phyloP scores from a whole-genome alignment of 805 yeast genomes.

The Ogataea corticis region DNA sequence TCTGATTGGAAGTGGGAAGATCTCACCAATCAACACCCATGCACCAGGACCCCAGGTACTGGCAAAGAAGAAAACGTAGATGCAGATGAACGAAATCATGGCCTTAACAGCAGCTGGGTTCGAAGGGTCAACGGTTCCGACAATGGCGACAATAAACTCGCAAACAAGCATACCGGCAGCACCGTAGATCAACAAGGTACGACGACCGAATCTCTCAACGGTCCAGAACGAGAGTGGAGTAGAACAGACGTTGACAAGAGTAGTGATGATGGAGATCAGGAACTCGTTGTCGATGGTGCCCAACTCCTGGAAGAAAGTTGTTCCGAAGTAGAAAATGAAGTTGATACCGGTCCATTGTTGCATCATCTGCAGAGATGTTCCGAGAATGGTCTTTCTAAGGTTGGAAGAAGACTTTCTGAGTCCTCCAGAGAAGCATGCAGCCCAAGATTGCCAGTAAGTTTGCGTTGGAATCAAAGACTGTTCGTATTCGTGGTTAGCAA shows the following conservation, averaged over 20 bases:
- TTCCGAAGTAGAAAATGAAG: conserved; percentile 74
- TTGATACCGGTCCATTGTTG: conserved; percentile 81
- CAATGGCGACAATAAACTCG: conserved; percentile 58
- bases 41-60: conserved; percentile 83
- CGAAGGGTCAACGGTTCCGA: conserved; percentile 34
- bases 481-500: conserved; percentile 53
- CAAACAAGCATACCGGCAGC: conserved; percentile 49
- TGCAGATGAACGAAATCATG: conserved; percentile 46
- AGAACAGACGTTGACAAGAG: conserved; percentile 50
- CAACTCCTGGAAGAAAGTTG: conserved; percentile 58
- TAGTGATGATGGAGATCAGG: conserved; percentile 53
- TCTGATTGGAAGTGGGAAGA: conserved; percentile 72
- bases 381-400: conserved; percentile 44
- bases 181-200: conserved; percentile 49
- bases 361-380: conserved; percentile 47
- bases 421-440: conserved; percentile 44
- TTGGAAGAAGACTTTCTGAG: conserved; percentile 38
- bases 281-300: conserved; percentile 45
- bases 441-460: conserved; percentile 41
- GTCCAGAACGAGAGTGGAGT: conserved; percentile 56
- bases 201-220: conserved; percentile 62
- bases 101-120: conserved; percentile 33
- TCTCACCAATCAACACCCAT: conserved; percentile 65
- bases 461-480: conserved; percentile 34
- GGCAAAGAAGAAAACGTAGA: conserved; percentile 75